Evolutionary conservation across 257 asterid species (phyloP), one percentile per base, ranked within the genome.

Genomic region (Dorcoceras hygrometricum): DNA sequence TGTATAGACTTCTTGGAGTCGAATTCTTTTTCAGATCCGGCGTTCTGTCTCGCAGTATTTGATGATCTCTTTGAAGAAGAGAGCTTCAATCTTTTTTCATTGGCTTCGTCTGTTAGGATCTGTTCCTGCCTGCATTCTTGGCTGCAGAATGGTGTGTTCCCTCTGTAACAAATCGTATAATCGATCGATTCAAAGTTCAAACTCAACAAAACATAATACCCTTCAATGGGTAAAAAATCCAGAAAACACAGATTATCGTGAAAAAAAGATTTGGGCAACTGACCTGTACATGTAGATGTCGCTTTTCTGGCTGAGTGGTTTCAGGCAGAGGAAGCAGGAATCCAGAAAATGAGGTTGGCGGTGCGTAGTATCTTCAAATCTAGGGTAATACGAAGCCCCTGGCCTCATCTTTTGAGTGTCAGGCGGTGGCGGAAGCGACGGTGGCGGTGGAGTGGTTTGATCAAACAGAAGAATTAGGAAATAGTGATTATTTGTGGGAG

Each of bases 61-160:
- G 54, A 46, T 46, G 54, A 14, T 16, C 53, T 43, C 20, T 43
- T 43, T 1, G 46, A 43, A 12, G 51, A 43, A 43, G 51, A 43
- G 51, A 43, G 51, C 54, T 46, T 46, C 22, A 46, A 16, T 46
- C 54, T 46, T 46, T 46, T 46, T 18, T 18, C 54, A 18, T 16
- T 46, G 54, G 54, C 20, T 46, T 46, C 54, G 7, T 46, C 54
- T 4, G 54, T 46, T 1, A 5, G 8, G 54, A 46, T 46, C 54
- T 46, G 54, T 18, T 46, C 54, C 22, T 46, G 54, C 54, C 54
- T 46, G 54, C 54, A 46, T 46, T 46, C 54, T 46, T 46, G 54
- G 54, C 22, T 46, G 54, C 54, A 46, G 18, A 46, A 46, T 8
- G 54, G 54, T 1, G 22, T 18, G 54, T 46, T 16, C 54, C 54